phyloP scores from a whole-genome alignment of 331 rosid species.

The Erythrophleum ivorense region DNA sequence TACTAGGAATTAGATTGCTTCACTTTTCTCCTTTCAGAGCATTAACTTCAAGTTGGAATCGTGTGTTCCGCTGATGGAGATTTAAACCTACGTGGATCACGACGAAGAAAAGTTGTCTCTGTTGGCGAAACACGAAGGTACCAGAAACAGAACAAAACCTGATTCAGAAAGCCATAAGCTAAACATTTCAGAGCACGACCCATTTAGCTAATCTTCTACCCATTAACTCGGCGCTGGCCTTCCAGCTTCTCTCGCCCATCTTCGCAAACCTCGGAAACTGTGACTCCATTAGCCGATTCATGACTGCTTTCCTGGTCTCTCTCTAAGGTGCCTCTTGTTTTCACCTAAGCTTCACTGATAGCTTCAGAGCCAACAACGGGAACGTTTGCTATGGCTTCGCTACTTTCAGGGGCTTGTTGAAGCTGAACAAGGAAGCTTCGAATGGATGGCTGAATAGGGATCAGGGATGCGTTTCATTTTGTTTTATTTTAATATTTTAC shows the following conservation, averaged over 20 bases:
- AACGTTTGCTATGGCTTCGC: too few relatives aligned
- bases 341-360: constrained; percentile 75
- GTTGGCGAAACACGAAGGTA: constrained; percentile 44
- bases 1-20: neutral
- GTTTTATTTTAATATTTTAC: too few relatives aligned
- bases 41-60: neutral
- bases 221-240: constrained; percentile 83
- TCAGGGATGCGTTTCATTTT: too few relatives aligned
- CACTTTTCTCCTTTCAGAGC: too few relatives aligned
- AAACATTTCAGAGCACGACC: constrained; percentile 82
- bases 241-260: constrained; percentile 82
- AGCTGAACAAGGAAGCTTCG: too few relatives aligned
- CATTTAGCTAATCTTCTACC: constrained; percentile 91
- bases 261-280: constrained; percentile 76
- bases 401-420: too few relatives aligned
- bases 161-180: constrained; percentile 78
- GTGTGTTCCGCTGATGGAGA: constrained; percentile 41
- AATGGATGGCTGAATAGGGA: too few relatives aligned
- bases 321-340: constrained; percentile 70
- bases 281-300: constrained; percentile 59
- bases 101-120: constrained; percentile 61
- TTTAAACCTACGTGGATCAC: constrained; percentile 35
- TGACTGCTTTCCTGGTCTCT: constrained; percentile 67
- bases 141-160: constrained; percentile 53
- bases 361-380: constrained; percentile 73